phyloP scores from a whole-genome alignment of 306 rosid genomes.

The Myrica gale region DNA sequence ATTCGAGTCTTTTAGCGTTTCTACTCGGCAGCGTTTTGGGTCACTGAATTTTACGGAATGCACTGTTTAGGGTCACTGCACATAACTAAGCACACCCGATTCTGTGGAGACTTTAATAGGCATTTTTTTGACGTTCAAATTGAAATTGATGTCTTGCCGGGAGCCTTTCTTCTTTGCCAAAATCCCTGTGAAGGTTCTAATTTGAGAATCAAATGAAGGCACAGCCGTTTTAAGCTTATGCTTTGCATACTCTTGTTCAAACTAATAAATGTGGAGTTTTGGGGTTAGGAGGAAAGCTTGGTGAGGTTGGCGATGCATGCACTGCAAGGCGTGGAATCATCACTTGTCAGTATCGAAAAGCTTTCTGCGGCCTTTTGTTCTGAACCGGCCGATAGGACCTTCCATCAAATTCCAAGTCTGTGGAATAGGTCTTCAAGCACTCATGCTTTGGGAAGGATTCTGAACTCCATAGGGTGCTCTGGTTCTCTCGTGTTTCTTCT shows the following conservation, averaged over 20 bases:
- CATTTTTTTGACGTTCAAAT: background rate
- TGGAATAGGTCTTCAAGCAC: slow-evolving; percentile 83
- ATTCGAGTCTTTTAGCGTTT: background rate
- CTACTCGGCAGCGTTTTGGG: background rate
- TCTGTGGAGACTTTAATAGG: background rate
- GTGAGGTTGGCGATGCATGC: slow-evolving; percentile 76
- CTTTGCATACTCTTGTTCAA: background rate
- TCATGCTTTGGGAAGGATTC: slow-evolving; percentile 67
- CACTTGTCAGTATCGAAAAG: slow-evolving; percentile 60
- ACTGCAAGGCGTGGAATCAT: slow-evolving; percentile 66
- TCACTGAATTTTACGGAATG: background rate
- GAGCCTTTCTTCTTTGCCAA: background rate
- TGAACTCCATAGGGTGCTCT: slow-evolving; percentile 57
- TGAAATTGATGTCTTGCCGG: background rate
- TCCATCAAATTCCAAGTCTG: slow-evolving; percentile 57
- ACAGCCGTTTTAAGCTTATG: background rate
- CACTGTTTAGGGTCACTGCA: background rate
- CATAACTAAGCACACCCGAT: background rate
- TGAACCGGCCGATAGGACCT: slow-evolving; percentile 68
- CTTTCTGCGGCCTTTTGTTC: slow-evolving; percentile 55
- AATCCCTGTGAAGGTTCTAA: background rate
- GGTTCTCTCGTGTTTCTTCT: slow-evolving; percentile 72
- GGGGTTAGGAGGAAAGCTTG: slow-evolving; percentile 69
- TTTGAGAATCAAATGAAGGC: background rate
- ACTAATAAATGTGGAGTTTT: slow-evolving; percentile 16